Evolutionary conservation across 176 grass and related monocot genomes (phyloP).

Genomic region (Alloteropsis semialata): DNA sequence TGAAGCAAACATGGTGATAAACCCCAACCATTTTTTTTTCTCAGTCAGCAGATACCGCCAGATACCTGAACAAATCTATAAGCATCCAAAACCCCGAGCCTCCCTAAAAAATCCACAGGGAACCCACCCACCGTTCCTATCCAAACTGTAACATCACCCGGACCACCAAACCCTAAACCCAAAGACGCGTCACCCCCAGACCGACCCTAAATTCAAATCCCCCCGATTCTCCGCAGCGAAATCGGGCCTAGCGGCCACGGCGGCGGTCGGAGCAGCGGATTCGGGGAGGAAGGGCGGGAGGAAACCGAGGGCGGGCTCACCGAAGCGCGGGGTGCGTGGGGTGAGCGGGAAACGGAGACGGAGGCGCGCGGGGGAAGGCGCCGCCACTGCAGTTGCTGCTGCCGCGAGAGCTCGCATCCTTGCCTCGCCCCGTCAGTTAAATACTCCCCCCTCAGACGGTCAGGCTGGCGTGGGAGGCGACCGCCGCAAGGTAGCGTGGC

Average conservation of each 20-base stretch:
- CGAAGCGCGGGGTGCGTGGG: constrained; percentile 14
- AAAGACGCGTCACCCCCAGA: not conserved
- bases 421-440: constrained; percentile 20
- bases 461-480: not conserved
- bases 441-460: constrained; percentile 7
- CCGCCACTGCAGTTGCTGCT: constrained; percentile 43
- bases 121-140: not conserved
- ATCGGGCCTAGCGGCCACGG: not conserved
- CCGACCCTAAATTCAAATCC: not conserved
- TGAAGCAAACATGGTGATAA: not conserved
- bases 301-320: not conserved
- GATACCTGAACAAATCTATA: not conserved
- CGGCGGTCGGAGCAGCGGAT: not conserved
- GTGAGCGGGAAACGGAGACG: not conserved
- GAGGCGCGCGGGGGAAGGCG: constrained; percentile 22
- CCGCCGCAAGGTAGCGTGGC: not conserved
- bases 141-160: not conserved
- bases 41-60: not conserved
- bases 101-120: not conserved
- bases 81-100: not conserved
- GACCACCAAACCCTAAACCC: not conserved
- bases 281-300: not conserved
- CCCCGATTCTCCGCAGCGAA: not conserved
- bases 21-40: not conserved
- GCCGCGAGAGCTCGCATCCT: constrained; percentile 46